Evolutionary conservation across 2,329 filamentous ascomycete species (phyloP).

Genomic region (Achaetomium macrosporum): DNA sequence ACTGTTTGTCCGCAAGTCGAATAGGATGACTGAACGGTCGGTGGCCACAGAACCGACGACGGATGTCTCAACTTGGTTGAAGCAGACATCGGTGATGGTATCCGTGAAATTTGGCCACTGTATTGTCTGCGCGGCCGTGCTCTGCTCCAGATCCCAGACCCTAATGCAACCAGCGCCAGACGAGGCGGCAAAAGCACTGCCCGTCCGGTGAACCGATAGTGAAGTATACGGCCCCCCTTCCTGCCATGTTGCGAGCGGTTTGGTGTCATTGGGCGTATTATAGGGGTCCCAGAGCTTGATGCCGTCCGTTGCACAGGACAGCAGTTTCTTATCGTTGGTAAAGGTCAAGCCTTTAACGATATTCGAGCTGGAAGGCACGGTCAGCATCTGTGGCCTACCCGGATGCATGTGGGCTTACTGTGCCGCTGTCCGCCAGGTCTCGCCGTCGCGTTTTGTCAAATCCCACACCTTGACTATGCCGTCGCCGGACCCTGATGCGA

Average conservation of each 20-base stretch:
- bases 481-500: conserved; percentile 83
- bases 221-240: conserved; percentile 73
- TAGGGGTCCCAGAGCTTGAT: conserved; percentile 93
- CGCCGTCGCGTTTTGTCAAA: conserved; percentile 63
- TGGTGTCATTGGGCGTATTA: conserved; percentile 58
- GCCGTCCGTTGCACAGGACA: conserved; percentile 81
- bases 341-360: conserved; percentile 88
- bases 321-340: conserved; percentile 76
- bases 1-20: conserved; percentile 71
- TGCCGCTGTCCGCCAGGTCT: conserved; percentile 62
- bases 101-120: conserved; percentile 84
- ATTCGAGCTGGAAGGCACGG: conserved; percentile 51
- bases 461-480: conserved; percentile 73
- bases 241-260: conserved; percentile 79
- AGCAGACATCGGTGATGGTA: conserved; percentile 80
- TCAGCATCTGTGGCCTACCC: neutral
- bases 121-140: conserved; percentile 73
- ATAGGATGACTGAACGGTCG: conserved; percentile 82
- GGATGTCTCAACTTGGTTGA: conserved; percentile 92
- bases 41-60: conserved; percentile 79
- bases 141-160: conserved; percentile 69
- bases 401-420: conserved; percentile 40
- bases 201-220: conserved; percentile 63
- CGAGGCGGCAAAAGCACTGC: conserved; percentile 72
- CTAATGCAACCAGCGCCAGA: conserved; percentile 81